phyloP scores from a whole-genome alignment of 352 stramenopile species.

The Phytopythium oedochilum region DNA sequence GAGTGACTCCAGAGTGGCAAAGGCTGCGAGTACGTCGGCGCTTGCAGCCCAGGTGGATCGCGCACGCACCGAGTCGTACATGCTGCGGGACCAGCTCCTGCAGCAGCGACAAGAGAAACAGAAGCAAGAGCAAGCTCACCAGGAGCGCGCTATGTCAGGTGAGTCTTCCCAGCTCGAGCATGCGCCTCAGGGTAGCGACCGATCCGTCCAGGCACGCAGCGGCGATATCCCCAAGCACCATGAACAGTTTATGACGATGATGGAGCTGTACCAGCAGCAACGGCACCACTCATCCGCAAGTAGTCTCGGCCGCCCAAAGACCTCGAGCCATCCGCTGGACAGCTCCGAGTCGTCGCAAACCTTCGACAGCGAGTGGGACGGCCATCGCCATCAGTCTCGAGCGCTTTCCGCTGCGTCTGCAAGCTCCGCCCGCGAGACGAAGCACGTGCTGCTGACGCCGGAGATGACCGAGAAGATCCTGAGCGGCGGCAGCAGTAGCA shows the following conservation, averaged over 20 bases:
- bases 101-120: constrained; percentile 10
- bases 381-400: background rate
- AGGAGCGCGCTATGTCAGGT: background rate
- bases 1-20: constrained; percentile 3
- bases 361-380: background rate
- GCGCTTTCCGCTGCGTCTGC: background rate
- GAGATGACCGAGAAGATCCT: constrained; percentile 19
- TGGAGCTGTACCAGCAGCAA: constrained; percentile 2
- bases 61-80: constrained; percentile 11
- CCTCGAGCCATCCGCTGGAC: background rate
- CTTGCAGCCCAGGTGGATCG: constrained; percentile 18
- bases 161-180: background rate
- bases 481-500: constrained; percentile 11
- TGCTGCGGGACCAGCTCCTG: constrained; percentile 17
- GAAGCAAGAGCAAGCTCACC: background rate
- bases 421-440: background rate
- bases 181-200: background rate
- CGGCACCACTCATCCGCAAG: background rate
- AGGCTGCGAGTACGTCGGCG: constrained; percentile 20
- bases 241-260: background rate
- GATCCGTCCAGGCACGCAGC: background rate
- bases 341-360: constrained; percentile 2
- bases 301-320: background rate
- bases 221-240: background rate
- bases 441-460: constrained; percentile 1